Evolutionary conservation across 345 rosid genomes (phyloP).

Genomic region (Balakata baccata): DNA sequence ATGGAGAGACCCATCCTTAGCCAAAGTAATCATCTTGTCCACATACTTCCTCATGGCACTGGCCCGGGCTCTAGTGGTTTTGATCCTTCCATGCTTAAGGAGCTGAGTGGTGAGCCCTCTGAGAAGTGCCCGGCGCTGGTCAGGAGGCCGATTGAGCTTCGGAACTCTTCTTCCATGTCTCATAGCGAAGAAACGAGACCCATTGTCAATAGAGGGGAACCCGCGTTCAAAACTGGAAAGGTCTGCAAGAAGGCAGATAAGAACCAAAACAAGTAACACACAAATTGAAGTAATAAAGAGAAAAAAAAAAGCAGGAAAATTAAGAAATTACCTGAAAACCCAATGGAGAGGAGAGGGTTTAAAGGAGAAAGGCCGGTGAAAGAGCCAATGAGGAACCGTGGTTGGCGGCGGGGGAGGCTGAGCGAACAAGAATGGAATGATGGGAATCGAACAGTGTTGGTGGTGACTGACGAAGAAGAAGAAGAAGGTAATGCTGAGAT

Average conservation of each 20-base stretch:
- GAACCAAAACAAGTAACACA: not conserved
- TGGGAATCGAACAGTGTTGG: conserved; percentile 38
- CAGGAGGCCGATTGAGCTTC: conserved; percentile 90
- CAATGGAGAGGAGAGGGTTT: conserved; percentile 50
- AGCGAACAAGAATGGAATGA: conserved; percentile 20
- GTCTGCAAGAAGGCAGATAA: conserved; percentile 32
- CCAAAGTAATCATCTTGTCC: conserved; percentile 89
- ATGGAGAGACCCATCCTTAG: conserved; percentile 86
- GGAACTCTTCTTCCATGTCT: conserved; percentile 83
- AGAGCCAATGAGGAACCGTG: conserved; percentile 31
- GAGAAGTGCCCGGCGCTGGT: conserved; percentile 75
- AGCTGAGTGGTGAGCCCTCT: conserved; percentile 95
- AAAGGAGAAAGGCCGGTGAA: conserved; percentile 50
- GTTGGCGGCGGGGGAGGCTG: conserved; percentile 27
- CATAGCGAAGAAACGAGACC: conserved; percentile 71
- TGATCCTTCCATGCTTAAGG: conserved; percentile 79
- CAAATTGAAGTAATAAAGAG: not conserved
- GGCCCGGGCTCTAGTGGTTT: conserved; percentile 84
- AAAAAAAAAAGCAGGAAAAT: not conserved
- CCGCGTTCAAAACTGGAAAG: conserved; percentile 40
- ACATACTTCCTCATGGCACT: conserved; percentile 83
- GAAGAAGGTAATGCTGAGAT: conserved; percentile 63
- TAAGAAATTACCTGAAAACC: conserved; percentile 43
- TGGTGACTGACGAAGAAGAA: conserved; percentile 8
- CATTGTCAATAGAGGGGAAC: conserved; percentile 46